Conservation (phyloP, 805 yeast genomes). For the Maudiozyma serrabonitensis region DNA sequence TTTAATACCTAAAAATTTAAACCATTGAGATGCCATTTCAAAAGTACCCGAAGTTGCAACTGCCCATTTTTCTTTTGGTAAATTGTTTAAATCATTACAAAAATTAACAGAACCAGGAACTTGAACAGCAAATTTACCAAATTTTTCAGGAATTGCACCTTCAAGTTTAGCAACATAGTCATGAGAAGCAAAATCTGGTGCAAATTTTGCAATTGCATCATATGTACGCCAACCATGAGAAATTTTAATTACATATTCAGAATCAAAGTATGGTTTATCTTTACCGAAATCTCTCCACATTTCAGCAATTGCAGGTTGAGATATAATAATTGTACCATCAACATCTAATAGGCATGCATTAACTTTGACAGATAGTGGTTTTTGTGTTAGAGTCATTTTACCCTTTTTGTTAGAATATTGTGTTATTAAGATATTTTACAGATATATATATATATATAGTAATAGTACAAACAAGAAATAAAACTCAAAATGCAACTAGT, state of each 20-base stretch:
- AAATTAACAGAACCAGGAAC: constrained; percentile 69
- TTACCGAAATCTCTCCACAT: constrained; percentile 71
- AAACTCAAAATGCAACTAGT: too few relatives aligned
- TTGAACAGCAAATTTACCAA: constrained; percentile 62
- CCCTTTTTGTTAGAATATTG: too few relatives aligned
- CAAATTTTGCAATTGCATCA: constrained; percentile 64
- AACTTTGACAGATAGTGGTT: constrained; percentile 30
- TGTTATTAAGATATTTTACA: too few relatives aligned
- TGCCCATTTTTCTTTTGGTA: constrained; percentile 62
- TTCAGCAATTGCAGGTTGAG: constrained; percentile 73
- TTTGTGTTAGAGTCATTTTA: constrained; percentile 15
- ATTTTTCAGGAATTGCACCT: constrained; percentile 58
- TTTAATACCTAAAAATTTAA: constrained; percentile 48
- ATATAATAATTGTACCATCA: constrained; percentile 79
- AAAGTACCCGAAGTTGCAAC: constrained; percentile 80
- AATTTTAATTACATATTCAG: constrained; percentile 59
- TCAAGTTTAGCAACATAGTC: constrained; percentile 59
- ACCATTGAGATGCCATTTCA: constrained; percentile 73
- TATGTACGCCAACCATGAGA: constrained; percentile 79
- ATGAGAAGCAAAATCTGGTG: constrained; percentile 62
- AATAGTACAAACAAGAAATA: too few relatives aligned
- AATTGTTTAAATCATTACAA: constrained; percentile 42
- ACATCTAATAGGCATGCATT: constrained; percentile 63
- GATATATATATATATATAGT: too few relatives aligned
- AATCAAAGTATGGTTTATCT: constrained; percentile 57